Base-by-base conservation (phyloP, 2,329 filamentous ascomycete genomes). In the Neofusicoccum umdonicola region DNA sequence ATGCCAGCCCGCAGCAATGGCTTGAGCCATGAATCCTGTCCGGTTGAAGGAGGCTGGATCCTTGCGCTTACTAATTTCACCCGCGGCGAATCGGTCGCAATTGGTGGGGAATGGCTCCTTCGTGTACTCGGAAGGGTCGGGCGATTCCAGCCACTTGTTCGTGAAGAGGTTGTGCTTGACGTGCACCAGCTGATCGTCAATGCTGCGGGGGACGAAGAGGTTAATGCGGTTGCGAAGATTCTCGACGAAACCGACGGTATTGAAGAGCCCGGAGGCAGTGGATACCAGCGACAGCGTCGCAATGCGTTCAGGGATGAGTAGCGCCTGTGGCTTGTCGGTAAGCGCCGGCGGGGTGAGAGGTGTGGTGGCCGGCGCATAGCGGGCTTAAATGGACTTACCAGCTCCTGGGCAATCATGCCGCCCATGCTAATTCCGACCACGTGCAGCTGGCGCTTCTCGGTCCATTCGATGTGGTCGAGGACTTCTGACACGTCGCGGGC, bases 331-430 rank as follows among this genome's bases (percentile, higher is more conserved):
- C 56, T 47, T 37, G 31, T 78, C 69, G 35, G 58, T 50, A 52
- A 51, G 44, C 58, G 44, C 44, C 58, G 45, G 12, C 44, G 19
- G 13, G 9, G 51, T 6, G 17, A 13, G 17, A 13, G 31, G 34
- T 37, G 35, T 35, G 45, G 58, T n/a, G 8, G 27, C 6, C 27
- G 27, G 27, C 27, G 27, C 27, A 31, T 31, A 5, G 27, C 27
- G 27, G 27, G 27, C 27, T 62, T 52, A 61, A 47, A 42, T 54
- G 63, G 72, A 78, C 71, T 75, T 83, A 85, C 56, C 3, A 97
- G 73, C 78, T 97, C 93, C 77, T 96, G 93, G 2, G 91, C 87
- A 71, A 97, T 94, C 93, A 97, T 96, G 72, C 93, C 92, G 68
- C 92, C 92, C 85, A 96, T 90, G 66, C 89, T 92, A 68, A 94